Evolutionary conservation across 2,329 filamentous ascomycete genomes (phyloP), one percentile per base, ranked within the genome.

Genomic region (Neofusicoccum umdonicola): DNA sequence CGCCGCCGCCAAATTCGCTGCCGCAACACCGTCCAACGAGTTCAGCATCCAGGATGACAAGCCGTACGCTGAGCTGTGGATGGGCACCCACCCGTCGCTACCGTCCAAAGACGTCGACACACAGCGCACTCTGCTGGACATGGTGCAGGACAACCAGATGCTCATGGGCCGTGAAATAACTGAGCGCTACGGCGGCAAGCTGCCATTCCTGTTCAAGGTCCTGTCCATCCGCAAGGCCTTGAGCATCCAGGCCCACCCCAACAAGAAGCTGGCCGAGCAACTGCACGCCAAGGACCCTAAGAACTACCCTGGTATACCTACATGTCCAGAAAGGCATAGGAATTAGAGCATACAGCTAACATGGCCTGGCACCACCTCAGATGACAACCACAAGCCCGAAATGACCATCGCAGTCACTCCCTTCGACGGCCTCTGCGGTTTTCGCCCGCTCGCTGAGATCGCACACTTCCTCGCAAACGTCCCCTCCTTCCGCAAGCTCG

Each of bases 301-400:
- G 80, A 96, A 99, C 82, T 99, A 99, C 76, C 95, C 94, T 65
- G 83, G 83, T 84, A 66, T 66, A 76, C 3, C 27, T 27, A 2
- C 12, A 31, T 2, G 8, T 27, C 31, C 3, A n/a, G 11, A 9
- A 22, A 4, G 13, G 13, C 31, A 22, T 4, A 45, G 22, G 9
- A 15, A 19, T 19, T 39, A 19, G 27, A 31, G 27, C 27, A 42
- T 13, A 17, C 15, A 48, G 41, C 42, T 45, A 11, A 65, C 11
- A 31, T 27, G 48, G 1, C 44, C 13, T 17, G 12, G 56, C 39
- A 13, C 44, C n/a, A 31, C 34, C 22, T n/a, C 47, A 70, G 69
- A 99, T 83, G 94, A 98, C 82, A 99, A 99, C 81, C 95, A 99
- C 84, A 99, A 99, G 81, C 95, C 95, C 39, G 95, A 99, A 80